phyloP scores from a whole-genome alignment of 148 eudicot genomes.

The Silene uniflora region DNA sequence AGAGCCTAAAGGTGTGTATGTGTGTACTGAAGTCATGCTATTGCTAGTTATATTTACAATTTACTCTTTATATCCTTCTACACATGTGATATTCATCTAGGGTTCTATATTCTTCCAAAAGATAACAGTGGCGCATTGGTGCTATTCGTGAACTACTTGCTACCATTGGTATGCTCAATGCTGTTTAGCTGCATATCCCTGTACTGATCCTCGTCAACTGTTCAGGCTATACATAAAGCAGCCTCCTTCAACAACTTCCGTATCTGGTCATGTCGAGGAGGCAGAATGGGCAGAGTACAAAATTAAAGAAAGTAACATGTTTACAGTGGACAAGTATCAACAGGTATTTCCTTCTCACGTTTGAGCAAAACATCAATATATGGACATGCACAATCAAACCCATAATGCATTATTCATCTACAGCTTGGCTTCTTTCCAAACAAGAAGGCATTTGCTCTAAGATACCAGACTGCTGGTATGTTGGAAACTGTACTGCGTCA shows the following conservation, averaged over 20 bases:
- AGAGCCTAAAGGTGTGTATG: not conserved
- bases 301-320: constrained; percentile 95
- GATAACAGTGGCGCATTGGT: not conserved
- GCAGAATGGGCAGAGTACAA: constrained; percentile 93
- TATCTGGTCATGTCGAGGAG: constrained; percentile 48
- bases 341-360: constrained; percentile 52
- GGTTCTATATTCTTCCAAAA: not conserved
- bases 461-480: constrained; percentile 98
- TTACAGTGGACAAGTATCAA: constrained; percentile 95
- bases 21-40: not conserved
- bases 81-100: not conserved
- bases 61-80: not conserved
- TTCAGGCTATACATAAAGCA: constrained; percentile 83
- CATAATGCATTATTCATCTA: constrained; percentile 49
- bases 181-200: not conserved
- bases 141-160: not conserved
- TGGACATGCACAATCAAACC: not conserved
- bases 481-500: constrained; percentile 76
- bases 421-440: constrained; percentile 88
- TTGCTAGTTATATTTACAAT: not conserved
- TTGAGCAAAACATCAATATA: not conserved
- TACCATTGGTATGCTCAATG: not conserved
- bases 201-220: not conserved
- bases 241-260: constrained; percentile 48
- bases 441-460: constrained; percentile 79